Base-by-base conservation (phyloP, 106 monocot species). In the Apostasia shenzhenica region DNA sequence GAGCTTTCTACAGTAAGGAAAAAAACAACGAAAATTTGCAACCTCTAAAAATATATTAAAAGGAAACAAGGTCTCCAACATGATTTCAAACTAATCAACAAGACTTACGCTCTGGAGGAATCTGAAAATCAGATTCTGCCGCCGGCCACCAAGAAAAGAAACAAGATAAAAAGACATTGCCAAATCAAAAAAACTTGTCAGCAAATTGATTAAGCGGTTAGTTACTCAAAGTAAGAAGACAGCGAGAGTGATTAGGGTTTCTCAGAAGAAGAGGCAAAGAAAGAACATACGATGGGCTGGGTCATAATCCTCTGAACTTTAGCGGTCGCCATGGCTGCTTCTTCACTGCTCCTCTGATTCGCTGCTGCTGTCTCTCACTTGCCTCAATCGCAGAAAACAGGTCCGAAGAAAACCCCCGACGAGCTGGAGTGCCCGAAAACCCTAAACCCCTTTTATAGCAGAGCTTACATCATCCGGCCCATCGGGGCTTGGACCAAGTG, bases 91-190 rank as follows among this genome's bases (percentile, higher is more conserved):
- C 5, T 56, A 70, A 37, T 12, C 8, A 14, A 41, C 11, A 51
- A 59, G 4, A 71, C 86, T 80, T 75, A 95, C 95, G 66, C 95
- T 95, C 67, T 95, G 89, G 48, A 95, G 95, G 65, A 95, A 95
- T 82, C 91, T 91, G 78, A 95, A 91, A 69, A 91, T 95, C 51
- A 92, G 91, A 79, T 92, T 95, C 94, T 94, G 82, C 82, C 40
- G 39, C 55, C 41, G 48, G 37, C 52, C 49, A 37, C 41, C 11
- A n/a, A 9, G 60, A 51, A 46, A 5, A 45, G 48, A 57, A 11
- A 57, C 56, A 14, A 9, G 8, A 11, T 43, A 48, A 57, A 59
- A 55, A 41, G 53, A 13, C 38, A 67, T 9, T 26, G 26, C 26
- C 26, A 26, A 26, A 26, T 26, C 26, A 45, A 9, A 7, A 55